A percentile compares a stretch with the other conserved stretches of the same genome.
Evolutionary conservation across 2,329 filamentous ascomycete genomes (phyloP).

Genomic region (Pyrenochaeta sp.): DNA sequence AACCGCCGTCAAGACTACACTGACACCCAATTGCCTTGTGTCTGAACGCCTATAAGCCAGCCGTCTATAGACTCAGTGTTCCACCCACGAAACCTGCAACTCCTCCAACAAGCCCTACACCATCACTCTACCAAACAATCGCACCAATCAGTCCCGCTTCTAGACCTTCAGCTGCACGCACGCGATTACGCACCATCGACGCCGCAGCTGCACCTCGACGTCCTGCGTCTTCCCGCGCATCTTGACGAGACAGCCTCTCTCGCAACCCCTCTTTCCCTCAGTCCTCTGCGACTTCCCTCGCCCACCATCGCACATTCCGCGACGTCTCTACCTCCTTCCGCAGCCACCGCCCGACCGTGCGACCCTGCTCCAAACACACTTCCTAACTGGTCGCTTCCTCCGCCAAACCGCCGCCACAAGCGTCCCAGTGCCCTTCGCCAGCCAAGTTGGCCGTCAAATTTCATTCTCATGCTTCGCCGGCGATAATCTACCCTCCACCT

Average conservation of each 20-base stretch:
- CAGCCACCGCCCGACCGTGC: conserved; percentile 8
- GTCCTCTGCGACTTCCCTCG: conserved; percentile 6
- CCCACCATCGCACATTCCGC: conserved; percentile 8
- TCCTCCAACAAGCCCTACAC: conserved; percentile 3
- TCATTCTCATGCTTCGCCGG: conserved; percentile 22
- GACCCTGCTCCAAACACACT: conserved; percentile 27
- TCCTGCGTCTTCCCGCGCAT: conserved; percentile 18
- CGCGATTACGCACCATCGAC: conserved; percentile 17
- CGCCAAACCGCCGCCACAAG: conserved; percentile 13
- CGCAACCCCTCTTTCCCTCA: conserved; percentile 1
- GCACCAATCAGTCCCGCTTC: conserved; percentile 23
- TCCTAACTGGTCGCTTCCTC: conserved; percentile 24
- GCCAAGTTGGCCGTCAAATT: background rate
- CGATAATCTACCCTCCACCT: conserved; percentile 7
- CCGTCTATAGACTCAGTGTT: conserved; percentile 2
- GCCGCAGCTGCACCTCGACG: conserved; percentile 2
- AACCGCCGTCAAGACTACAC: background rate
- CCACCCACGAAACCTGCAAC: conserved; percentile 1
- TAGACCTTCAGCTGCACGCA: conserved; percentile 18
- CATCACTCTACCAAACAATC: too few species aligned
- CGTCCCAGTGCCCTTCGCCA: conserved; percentile 11
- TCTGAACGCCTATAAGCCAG: background rate
- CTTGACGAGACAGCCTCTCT: conserved; percentile 2
- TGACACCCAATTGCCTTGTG: conserved; percentile 3
- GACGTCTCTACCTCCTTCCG: conserved; percentile 13